Conservation (phyloP, 306 rosid genomes). For the Ochetophila trinervis region DNA sequence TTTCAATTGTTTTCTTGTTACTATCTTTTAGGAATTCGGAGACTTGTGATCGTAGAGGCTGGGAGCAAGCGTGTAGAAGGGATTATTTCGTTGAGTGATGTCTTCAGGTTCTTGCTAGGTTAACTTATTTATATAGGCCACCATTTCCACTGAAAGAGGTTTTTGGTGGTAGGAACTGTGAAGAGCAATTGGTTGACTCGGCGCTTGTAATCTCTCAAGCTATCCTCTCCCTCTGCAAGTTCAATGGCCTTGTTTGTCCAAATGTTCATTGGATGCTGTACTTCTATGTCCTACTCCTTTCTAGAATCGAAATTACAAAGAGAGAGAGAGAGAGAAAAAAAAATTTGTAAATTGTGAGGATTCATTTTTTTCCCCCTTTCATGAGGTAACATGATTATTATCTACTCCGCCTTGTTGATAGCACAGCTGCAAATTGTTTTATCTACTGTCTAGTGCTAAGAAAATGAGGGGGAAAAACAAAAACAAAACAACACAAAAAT, state of each 20-base stretch:
- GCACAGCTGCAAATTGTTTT: conserved; percentile 43
- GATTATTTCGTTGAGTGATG: conserved; percentile 70
- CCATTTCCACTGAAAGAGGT: conserved; percentile 18
- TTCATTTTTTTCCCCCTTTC: conserved; percentile 21
- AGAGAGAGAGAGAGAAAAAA: no score
- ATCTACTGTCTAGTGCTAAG: conserved; percentile 34
- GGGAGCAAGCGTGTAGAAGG: conserved; percentile 94
- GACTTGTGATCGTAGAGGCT: conserved; percentile 85
- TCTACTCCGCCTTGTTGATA: conserved; percentile 37
- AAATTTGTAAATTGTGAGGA: conserved; percentile 59
- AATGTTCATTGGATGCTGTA: conserved; percentile 28
- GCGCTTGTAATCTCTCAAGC: conserved; percentile 28
- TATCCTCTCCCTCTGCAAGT: conserved; percentile 27
- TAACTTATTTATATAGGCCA: conserved; percentile 24
- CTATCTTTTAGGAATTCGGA: conserved; percentile 59
- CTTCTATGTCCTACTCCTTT: conserved; percentile 30
- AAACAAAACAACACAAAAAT: no score
- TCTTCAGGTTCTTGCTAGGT: conserved; percentile 74
- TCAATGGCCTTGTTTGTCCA: conserved; percentile 25
- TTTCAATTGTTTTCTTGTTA: conserved; percentile 17
- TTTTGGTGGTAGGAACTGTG: conserved; percentile 20
- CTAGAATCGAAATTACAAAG: conserved; percentile 47
- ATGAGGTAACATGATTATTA: conserved; percentile 19
- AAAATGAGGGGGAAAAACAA: conserved; percentile 24
- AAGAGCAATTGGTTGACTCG: conserved; percentile 24